Base-by-base conservation (phyloP, 2,329 filamentous ascomycete species). In the Emergomyces africanus region DNA sequence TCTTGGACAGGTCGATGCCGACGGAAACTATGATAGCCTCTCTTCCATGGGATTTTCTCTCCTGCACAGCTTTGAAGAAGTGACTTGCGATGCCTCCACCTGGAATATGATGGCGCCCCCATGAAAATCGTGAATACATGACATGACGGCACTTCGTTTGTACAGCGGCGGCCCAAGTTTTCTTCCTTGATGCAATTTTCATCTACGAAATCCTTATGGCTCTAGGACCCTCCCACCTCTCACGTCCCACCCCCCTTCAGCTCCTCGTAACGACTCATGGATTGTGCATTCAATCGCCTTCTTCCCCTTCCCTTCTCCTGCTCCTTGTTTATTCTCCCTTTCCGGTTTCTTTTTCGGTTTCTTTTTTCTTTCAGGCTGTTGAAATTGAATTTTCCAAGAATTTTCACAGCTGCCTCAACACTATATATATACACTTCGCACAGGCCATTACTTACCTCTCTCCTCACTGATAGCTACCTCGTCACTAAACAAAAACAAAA, bases 21-120 rank as follows among this genome's bases (percentile, higher is more conserved):
- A 90, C 67, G 86, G 87, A 57, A 83, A 84, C 54, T 83, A 84
- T 63, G 89, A 94, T 70, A 83, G 85, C 41, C 76, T 95, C 60
- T 79, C 85, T 59, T 83, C 83, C 0, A 89, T 95, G 86, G 89
- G 89, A 0, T 95, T 95, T 68, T 83, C 84, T 63, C 81, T 88
- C 50, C 75, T 90, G 62, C 87, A 92, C 72, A 85, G 81, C 46
- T 95, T 90, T 71, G 89, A 95, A 67, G 88, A 95, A 71, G 82
- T 94, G 57, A 88, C 84, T 61, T 85, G 81, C 66, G 83, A 87
- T 70, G 81, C 82, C 50, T 78, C 80, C 55, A 83, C 81, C 8
- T 85, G 82, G 81, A 82, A 76, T 66, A 41, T 59, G 23, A 59
- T 57, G 41, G 55, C 37, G 20, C 23, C 57, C 18, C 28, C 48